A percentile compares a stretch with the other conserved stretches of the same genome.
Evolutionary conservation across 2,329 filamentous ascomycete species (phyloP).

Genomic region (Fusarium bactridioides): DNA sequence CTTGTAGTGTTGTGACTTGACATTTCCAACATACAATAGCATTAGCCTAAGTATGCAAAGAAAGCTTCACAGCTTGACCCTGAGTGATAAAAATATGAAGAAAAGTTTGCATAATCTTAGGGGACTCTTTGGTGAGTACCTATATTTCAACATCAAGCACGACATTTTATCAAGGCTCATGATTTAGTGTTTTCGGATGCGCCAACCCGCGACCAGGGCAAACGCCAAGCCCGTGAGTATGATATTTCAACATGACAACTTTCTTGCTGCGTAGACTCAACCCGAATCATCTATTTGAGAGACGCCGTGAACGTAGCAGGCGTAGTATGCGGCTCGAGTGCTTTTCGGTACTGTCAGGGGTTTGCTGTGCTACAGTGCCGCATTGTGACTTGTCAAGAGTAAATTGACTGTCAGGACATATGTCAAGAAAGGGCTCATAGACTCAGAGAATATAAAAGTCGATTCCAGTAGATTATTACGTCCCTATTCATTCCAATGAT

Average conservation of each 20-base stretch:
- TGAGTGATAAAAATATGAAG: too few relatives aligned
- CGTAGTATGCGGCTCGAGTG: not conserved
- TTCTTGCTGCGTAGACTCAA: too few relatives aligned
- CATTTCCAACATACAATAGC: not conserved
- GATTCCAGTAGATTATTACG: too few relatives aligned
- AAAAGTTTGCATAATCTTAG: too few relatives aligned
- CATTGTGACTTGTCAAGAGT: not conserved
- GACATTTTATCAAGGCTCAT: not conserved
- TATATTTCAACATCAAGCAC: too few relatives aligned
- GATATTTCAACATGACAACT: not conserved
- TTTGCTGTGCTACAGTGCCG: not conserved
- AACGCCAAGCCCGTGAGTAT: not conserved
- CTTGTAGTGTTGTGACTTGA: not conserved
- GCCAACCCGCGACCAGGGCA: not conserved
- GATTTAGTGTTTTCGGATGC: not conserved
- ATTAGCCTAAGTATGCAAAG: too few relatives aligned
- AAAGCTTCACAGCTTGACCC: too few relatives aligned
- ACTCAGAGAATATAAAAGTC: not conserved
- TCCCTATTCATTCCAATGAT: not conserved
- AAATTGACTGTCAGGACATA: not conserved
- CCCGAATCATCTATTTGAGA: not conserved
- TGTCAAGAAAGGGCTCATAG: too few relatives aligned
- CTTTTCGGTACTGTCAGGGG: not conserved
- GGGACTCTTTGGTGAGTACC: too few relatives aligned
- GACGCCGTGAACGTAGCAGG: not conserved